Evolutionary conservation across 2,329 filamentous ascomycete species (phyloP).

Genomic region (Rhinocladiella similis): DNA sequence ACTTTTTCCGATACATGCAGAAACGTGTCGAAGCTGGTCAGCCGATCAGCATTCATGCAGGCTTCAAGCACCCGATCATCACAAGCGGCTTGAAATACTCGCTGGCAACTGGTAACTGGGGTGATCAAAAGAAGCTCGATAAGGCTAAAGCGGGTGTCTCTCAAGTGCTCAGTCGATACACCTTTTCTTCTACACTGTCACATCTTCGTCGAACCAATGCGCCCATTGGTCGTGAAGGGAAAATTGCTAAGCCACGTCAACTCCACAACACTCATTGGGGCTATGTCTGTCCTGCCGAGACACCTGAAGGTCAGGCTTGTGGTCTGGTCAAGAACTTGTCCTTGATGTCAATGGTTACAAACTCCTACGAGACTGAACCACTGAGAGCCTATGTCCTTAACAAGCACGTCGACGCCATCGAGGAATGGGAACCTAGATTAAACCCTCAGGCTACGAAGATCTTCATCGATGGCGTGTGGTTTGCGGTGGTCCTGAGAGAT

Average conservation of each 20-base stretch:
- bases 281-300: constrained; percentile 93
- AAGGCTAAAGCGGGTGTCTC: constrained; percentile 95
- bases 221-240: constrained; percentile 94
- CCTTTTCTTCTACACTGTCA: constrained; percentile 92
- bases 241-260: constrained; percentile 96
- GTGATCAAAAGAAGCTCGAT: constrained; percentile 97
- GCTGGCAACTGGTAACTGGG: constrained; percentile 97
- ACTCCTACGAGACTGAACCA: constrained; percentile 86
- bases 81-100: constrained; percentile 97
- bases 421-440: constrained; percentile 84
- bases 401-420: constrained; percentile 91
- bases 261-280: constrained; percentile 99
- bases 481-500: constrained; percentile 82
- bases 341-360: constrained; percentile 97
- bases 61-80: constrained; percentile 86
- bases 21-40: constrained; percentile 85
- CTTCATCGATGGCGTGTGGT: constrained; percentile 98
- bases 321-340: constrained; percentile 97
- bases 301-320: constrained; percentile 96
- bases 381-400: constrained; percentile 95
- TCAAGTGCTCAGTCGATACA: constrained; percentile 96
- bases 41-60: constrained; percentile 87
- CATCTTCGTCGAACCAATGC: constrained; percentile 98
- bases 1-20: constrained; percentile 87
- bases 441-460: constrained; percentile 95